Percentiles rank a stretch among this genome's conserved stretches.
phyloP scores from a whole-genome alignment of 1,284 basidiomycete genomes.

The Ustilago nuda region DNA sequence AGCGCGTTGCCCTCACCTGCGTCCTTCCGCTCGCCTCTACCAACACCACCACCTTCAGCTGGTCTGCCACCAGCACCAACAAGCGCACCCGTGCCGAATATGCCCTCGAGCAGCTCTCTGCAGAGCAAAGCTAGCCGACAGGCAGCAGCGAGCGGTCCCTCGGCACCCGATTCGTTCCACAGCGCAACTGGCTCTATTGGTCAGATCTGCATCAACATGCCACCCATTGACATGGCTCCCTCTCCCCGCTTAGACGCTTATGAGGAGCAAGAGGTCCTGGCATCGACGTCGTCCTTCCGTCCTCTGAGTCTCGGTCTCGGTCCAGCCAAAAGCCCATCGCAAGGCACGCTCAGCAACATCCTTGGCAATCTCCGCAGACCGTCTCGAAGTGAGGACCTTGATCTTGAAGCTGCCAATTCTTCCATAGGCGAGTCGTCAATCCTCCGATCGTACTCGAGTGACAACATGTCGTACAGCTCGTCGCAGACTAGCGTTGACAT shows the following conservation, averaged over 20 bases:
- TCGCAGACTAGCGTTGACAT: conserved; percentile 45
- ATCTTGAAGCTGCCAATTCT: conserved; percentile 37
- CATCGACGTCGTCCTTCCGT: conserved; percentile 22
- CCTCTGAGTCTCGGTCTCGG: conserved; percentile 50
- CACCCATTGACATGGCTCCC: conserved; percentile 12
- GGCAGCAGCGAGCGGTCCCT: conserved; percentile 14
- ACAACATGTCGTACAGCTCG: conserved; percentile 42
- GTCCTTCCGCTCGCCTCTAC: conserved; percentile 25
- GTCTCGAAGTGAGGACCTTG: conserved; percentile 13
- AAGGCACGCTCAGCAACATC: conserved; percentile 41
- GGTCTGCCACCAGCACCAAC: conserved; percentile 41
- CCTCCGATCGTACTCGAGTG: conserved; percentile 35
- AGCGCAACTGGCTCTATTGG: conserved; percentile 40
- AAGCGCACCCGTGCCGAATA: conserved; percentile 30
- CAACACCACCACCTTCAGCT: conserved; percentile 41
- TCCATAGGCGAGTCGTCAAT: conserved; percentile 22
- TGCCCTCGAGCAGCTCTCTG: conserved; percentile 30
- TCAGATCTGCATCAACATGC: conserved; percentile 40
- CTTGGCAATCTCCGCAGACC: conserved; percentile 30
- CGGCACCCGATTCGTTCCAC: conserved; percentile 28
- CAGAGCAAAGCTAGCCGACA: conserved; percentile 40
- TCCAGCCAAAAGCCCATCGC: conserved; percentile 38
- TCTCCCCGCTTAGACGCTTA: conserved; percentile 9
- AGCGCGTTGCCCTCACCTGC: conserved; percentile 14
- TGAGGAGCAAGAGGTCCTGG: conserved; percentile 11